These are phyloP conservation scores for Kodamaea hsintzibuensis DNA, from an alignment of 805 yeast genomes.

Conservation along the genomic window DNA sequence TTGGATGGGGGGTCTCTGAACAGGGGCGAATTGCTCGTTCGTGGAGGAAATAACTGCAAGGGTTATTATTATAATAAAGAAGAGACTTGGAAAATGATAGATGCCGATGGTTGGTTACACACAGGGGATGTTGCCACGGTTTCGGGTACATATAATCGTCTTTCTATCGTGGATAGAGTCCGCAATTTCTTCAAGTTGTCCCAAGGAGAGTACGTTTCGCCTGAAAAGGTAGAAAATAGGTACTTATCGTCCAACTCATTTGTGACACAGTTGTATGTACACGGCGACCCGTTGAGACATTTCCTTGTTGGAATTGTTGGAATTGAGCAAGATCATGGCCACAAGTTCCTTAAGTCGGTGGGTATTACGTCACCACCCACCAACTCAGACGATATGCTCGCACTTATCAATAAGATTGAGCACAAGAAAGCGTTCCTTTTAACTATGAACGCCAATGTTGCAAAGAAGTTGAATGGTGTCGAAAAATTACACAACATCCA, in stretches of 20 bases:
- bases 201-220: slow-evolving; percentile 45
- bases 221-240: slow-evolving; percentile 41
- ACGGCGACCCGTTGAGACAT: slow-evolving; percentile 32
- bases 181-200: slow-evolving; percentile 47
- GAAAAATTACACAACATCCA: slow-evolving; percentile 36
- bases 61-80: slow-evolving; percentile 51
- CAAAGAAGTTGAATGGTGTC: slow-evolving; percentile 24
- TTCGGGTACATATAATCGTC: slow-evolving; percentile 29
- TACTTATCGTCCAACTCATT: slow-evolving; percentile 32
- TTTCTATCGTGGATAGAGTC: slow-evolving; percentile 50
- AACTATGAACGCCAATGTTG: slow-evolving; percentile 25
- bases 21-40: slow-evolving; percentile 55
- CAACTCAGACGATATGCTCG: slow-evolving; percentile 18
- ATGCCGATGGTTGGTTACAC: slow-evolving; percentile 53
- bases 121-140: slow-evolving; percentile 54
- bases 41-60: slow-evolving; percentile 57
- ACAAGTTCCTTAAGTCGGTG: slow-evolving; percentile 18
- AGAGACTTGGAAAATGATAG: slow-evolving; percentile 48
- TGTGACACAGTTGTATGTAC: slow-evolving; percentile 30
- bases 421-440: slow-evolving; percentile 23
- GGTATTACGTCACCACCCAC: slow-evolving; percentile 14
- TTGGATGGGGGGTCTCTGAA: slow-evolving; percentile 18
- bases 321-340: slow-evolving; percentile 24
- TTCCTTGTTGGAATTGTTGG: slow-evolving; percentile 34
- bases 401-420: slow-evolving; percentile 23